phyloP scores from a whole-genome alignment of 805 yeast species.

The Candida silvicultrix region DNA sequence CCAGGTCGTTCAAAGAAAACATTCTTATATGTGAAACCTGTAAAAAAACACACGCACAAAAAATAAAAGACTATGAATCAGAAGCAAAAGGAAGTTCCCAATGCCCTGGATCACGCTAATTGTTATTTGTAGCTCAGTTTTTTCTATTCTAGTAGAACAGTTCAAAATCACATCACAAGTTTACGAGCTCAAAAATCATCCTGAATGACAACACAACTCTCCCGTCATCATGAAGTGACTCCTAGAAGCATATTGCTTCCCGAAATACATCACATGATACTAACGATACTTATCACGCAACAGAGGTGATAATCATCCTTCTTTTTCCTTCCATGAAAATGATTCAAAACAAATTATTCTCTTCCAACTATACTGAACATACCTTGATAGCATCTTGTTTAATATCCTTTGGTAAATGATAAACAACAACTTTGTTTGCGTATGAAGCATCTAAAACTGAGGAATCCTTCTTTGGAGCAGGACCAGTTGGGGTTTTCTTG shows the following conservation, averaged over 20 bases:
- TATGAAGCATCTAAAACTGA: constrained; percentile 37
- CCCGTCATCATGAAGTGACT: not conserved
- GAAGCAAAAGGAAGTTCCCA: not conserved
- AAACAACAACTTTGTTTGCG: constrained; percentile 80
- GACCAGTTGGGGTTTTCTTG: constrained; percentile 17
- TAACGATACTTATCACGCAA: too few relatives aligned
- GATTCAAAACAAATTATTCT: not conserved
- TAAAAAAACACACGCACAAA: not conserved
- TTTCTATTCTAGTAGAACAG: not conserved
- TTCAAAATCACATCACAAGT: not conserved
- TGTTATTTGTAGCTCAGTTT: not conserved
- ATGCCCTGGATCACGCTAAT: too few relatives aligned
- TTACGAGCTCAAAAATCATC: not conserved
- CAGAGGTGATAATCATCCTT: too few relatives aligned
- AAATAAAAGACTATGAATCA: not conserved
- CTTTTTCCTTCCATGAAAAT: not conserved
- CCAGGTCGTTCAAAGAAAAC: not conserved
- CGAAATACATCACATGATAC: not conserved
- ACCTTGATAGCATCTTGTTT: constrained; percentile 80
- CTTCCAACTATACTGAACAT: constrained; percentile 36
- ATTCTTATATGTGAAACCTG: too few relatives aligned
- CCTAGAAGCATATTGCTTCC: not conserved
- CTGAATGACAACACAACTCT: not conserved
- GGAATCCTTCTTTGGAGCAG: constrained; percentile 4
- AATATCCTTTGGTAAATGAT: constrained; percentile 82